These are phyloP conservation scores for Zelonia costaricensis DNA, from an alignment of 208 protist species.

Conservation along the genomic window DNA sequence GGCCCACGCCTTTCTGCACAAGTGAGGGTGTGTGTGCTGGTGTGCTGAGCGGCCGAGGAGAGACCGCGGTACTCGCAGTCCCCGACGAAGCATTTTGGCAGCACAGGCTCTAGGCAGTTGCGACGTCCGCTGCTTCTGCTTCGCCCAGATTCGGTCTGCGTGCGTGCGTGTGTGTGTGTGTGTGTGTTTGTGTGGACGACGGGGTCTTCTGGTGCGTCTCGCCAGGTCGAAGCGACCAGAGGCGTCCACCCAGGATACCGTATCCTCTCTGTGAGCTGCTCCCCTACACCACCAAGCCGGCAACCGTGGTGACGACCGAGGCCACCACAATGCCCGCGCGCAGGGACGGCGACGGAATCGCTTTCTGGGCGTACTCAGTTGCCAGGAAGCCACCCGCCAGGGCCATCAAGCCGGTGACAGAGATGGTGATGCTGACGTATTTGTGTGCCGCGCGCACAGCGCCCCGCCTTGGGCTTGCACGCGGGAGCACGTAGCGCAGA, in stretches of 20 bases:
- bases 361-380: conserved; percentile 26
- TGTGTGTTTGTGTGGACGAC: not conserved
- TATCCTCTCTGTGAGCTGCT: not conserved
- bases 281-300: not conserved
- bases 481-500: conserved; percentile 30
- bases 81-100: too few species aligned
- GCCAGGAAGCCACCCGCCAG: conserved; percentile 30
- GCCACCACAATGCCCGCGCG: conserved; percentile 6
- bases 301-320: conserved; percentile 7
- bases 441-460: conserved; percentile 20
- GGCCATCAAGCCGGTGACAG: conserved; percentile 26
- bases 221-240: too few species aligned
- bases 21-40: too few species aligned
- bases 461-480: not conserved
- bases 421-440: conserved; percentile 21
- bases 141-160: not conserved
- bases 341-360: conserved; percentile 22
- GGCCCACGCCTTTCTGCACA: too few species aligned
- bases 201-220: too few species aligned
- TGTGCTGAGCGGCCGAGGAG: too few species aligned
- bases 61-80: too few species aligned
- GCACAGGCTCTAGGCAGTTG: not conserved
- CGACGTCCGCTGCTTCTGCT: not conserved
- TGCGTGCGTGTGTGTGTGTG: not conserved
- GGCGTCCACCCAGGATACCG: too few species aligned